Evolutionary conservation across 2,329 filamentous ascomycete genomes (phyloP).

Genomic region (Didymellaceae sp.): DNA sequence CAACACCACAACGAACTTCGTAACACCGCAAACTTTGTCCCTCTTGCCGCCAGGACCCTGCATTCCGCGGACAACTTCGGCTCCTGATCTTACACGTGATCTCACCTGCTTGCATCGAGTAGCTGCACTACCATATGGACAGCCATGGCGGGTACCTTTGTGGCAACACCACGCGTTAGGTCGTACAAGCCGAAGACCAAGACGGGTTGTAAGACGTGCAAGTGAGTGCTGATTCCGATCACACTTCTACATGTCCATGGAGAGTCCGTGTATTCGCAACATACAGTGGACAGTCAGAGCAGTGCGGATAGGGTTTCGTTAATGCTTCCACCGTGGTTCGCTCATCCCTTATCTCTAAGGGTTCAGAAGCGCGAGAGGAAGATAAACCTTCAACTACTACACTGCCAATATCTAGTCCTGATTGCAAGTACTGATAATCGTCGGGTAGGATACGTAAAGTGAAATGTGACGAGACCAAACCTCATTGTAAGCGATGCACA

Average conservation of each 20-base stretch:
- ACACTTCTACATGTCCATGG: background rate
- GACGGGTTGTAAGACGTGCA: constrained; percentile 18
- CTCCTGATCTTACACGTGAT: background rate
- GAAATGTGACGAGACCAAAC: constrained; percentile 46
- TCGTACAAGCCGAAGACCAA: constrained; percentile 11
- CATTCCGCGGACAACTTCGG: constrained; percentile 1
- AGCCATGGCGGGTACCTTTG: background rate
- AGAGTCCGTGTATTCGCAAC: too few relatives aligned
- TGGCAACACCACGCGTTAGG: background rate
- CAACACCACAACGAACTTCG: background rate
- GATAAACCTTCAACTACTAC: background rate
- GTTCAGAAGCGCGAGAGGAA: background rate
- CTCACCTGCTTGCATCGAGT: background rate
- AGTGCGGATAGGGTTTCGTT: too few relatives aligned
- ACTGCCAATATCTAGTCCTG: background rate
- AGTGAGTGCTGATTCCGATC: constrained; percentile 16
- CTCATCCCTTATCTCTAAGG: too few relatives aligned
- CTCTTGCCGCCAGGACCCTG: background rate
- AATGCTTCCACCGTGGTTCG: too few relatives aligned
- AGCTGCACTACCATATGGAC: background rate
- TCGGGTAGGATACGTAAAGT: constrained; percentile 38
- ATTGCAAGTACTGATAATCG: constrained; percentile 1
- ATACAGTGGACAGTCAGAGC: too few relatives aligned
- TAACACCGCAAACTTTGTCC: background rate
- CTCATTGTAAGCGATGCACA: constrained; percentile 37